Percentiles rank a stretch among this genome's conserved stretches.
These are phyloP conservation scores for Globisporangium heterothallicum DNA, from an alignment of 352 stramenopile genomes.

Conservation along the genomic window DNA sequence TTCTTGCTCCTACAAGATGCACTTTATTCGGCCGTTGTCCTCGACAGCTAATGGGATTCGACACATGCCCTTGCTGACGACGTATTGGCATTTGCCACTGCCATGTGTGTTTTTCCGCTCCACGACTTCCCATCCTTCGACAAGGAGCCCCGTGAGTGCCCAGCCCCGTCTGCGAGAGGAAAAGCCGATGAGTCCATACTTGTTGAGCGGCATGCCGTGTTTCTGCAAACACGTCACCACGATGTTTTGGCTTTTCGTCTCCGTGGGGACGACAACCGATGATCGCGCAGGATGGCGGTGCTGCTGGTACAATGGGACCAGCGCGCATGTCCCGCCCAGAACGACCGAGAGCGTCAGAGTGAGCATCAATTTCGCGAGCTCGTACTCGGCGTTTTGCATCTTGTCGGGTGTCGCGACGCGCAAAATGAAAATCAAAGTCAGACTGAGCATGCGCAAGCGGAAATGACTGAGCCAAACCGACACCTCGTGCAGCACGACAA, in stretches of 20 bases:
- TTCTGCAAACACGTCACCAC: constrained; percentile 18
- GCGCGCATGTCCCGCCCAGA: constrained; percentile 11
- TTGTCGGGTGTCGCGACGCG: constrained; percentile 16
- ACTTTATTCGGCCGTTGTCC: constrained; percentile 8
- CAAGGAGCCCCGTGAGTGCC: constrained; percentile 22
- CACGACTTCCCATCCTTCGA: constrained; percentile 28
- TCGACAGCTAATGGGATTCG: constrained; percentile 10
- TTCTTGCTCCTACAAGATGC: constrained; percentile 4
- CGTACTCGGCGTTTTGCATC: constrained; percentile 20
- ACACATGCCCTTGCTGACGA: constrained; percentile 12
- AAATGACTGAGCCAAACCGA: constrained; percentile 20
- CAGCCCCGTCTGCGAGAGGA: constrained; percentile 18
- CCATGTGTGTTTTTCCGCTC: constrained; percentile 13
- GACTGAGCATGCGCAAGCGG: constrained; percentile 11
- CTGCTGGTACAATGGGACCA: neutral
- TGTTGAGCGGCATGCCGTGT: constrained; percentile 23
- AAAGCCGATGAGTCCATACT: constrained; percentile 22
- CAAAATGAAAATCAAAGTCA: constrained; percentile 12
- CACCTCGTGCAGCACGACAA: constrained; percentile 14
- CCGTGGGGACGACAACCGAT: neutral
- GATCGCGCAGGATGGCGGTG: neutral
- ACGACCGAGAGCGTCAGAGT: constrained; percentile 6
- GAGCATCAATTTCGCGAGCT: constrained; percentile 19
- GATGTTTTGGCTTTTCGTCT: constrained; percentile 16
- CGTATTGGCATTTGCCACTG: constrained; percentile 5